Conservation (phyloP, 768 basidiomycete genomes). For the Trametes elegans region DNA sequence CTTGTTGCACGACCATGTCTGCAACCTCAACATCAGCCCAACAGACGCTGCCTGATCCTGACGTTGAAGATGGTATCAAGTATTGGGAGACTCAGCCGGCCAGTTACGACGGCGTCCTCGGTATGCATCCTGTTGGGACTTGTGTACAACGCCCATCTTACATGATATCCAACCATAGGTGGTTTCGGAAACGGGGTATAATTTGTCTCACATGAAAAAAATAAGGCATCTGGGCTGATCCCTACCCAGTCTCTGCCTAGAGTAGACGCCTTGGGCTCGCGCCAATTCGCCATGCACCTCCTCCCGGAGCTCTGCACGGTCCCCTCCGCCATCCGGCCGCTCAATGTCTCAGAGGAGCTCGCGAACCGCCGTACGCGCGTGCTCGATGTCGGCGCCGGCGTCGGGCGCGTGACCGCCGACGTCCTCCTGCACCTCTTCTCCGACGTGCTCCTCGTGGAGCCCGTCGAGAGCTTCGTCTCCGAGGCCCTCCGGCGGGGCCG, state of each 20-base stretch:
- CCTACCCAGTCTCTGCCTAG: slow-evolving; percentile 73
- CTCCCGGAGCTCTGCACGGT: slow-evolving; percentile 78
- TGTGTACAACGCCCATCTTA: background rate
- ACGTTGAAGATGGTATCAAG: slow-evolving; percentile 72
- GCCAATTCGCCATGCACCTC: slow-evolving; percentile 81
- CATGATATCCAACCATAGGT: slow-evolving; percentile 31
- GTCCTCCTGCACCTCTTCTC: slow-evolving; percentile 87
- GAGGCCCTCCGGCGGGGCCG: slow-evolving; percentile 54
- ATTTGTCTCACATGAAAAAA: slow-evolving; percentile 1
- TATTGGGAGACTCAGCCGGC: slow-evolving; percentile 89
- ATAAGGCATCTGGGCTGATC: background rate
- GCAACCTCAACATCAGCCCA: background rate
- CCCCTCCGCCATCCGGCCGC: slow-evolving; percentile 64
- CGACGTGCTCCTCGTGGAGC: slow-evolving; percentile 89
- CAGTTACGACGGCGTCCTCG: slow-evolving; percentile 84
- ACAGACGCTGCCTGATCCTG: slow-evolving; percentile 40
- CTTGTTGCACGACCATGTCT: background rate
- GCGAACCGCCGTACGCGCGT: slow-evolving; percentile 58
- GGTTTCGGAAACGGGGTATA: slow-evolving; percentile 55
- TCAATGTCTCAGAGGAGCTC: slow-evolving; percentile 28
- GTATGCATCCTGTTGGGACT: slow-evolving; percentile 33
- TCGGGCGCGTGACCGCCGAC: slow-evolving; percentile 87
- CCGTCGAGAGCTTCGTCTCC: slow-evolving; percentile 72
- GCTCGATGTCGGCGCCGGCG: slow-evolving; percentile 91
- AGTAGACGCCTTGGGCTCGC: slow-evolving; percentile 86